A percentile compares a stretch with the other conserved stretches of the same genome.
Evolutionary conservation across 2,329 filamentous ascomycete species (phyloP).

Genomic region (Harringtonia lauricola): DNA sequence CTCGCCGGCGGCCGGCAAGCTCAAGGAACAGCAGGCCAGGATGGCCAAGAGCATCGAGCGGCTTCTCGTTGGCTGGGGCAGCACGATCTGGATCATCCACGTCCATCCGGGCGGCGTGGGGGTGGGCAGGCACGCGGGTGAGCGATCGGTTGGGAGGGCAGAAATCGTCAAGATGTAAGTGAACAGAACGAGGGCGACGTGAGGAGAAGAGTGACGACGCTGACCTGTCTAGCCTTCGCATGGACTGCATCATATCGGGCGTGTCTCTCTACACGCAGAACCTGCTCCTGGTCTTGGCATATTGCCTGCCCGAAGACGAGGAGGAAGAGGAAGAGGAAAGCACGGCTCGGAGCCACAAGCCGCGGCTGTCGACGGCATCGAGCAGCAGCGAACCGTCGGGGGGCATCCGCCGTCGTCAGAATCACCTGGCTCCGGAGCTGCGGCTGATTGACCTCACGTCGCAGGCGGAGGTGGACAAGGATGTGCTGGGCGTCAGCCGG

Average conservation of each 20-base stretch:
- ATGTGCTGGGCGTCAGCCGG: conserved; percentile 74
- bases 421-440: conserved; percentile 77
- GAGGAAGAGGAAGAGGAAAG: conserved; percentile 38
- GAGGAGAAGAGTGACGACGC: not conserved
- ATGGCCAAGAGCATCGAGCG: conserved; percentile 53
- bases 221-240: conserved; percentile 54
- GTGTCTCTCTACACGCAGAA: conserved; percentile 93
- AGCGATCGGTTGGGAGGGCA: conserved; percentile 65
- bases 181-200: not conserved
- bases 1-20: conserved; percentile 34
- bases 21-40: conserved; percentile 37
- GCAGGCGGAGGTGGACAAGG: conserved; percentile 78
- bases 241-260: conserved; percentile 96
- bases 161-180: conserved; percentile 89
- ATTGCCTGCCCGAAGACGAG: conserved; percentile 66
- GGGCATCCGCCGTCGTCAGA: conserved; percentile 60
- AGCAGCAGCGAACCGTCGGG: conserved; percentile 48
- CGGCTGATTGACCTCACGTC: conserved; percentile 82
- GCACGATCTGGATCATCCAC: conserved; percentile 91
- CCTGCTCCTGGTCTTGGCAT: conserved; percentile 83
- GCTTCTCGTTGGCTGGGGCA: conserved; percentile 87
- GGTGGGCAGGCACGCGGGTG: conserved; percentile 54
- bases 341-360: conserved; percentile 25
- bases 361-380: conserved; percentile 33
- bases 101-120: conserved; percentile 67